A percentile compares a stretch with the other conserved stretches of the same genome.
Conservation (phyloP, 768 basidiomycete genomes). For the Auricularia sp. region DNA sequence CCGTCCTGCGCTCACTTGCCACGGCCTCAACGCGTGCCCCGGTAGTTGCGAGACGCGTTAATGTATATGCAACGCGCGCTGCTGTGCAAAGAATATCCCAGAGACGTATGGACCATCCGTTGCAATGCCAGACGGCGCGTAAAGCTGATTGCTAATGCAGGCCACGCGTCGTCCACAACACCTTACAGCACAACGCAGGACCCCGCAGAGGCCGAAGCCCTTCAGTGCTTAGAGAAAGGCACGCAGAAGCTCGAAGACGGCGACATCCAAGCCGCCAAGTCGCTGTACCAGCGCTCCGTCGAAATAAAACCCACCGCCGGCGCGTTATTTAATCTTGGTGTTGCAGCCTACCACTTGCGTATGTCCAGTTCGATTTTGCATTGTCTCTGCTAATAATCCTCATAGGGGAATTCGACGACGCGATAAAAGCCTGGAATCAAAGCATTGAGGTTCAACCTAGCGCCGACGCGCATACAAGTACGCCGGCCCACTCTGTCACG, state of each 20-base stretch:
- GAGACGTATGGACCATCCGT: too few species aligned
- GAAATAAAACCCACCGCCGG: constrained; percentile 74
- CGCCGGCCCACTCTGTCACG: constrained; percentile 12
- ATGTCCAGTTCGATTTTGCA: constrained; percentile 19
- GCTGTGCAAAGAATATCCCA: too few species aligned
- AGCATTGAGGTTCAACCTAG: constrained; percentile 75
- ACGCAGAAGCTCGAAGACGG: constrained; percentile 81
- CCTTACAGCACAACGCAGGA: constrained; percentile 74
- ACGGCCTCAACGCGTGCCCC: too few species aligned
- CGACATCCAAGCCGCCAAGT: constrained; percentile 69
- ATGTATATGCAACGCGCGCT: too few species aligned
- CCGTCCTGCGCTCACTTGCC: too few species aligned
- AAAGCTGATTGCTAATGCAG: constrained; percentile 28
- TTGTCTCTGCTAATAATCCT: background rate
- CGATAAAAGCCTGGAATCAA: constrained; percentile 80
- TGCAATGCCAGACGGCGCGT: too few species aligned
- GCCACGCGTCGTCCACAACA: constrained; percentile 74
- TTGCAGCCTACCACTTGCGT: constrained; percentile 87
- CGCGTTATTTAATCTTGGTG: constrained; percentile 80
- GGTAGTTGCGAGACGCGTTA: too few species aligned
- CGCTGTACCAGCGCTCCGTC: constrained; percentile 65
- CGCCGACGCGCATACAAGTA: constrained; percentile 81
- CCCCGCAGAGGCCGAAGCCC: constrained; percentile 72
- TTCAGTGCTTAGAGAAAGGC: constrained; percentile 72
- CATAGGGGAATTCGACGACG: constrained; percentile 79